Percentiles rank a stretch among this genome's conserved stretches.
These are phyloP conservation scores for Prunus padus DNA, from an alignment of 306 rosid species.

Conservation along the genomic window DNA sequence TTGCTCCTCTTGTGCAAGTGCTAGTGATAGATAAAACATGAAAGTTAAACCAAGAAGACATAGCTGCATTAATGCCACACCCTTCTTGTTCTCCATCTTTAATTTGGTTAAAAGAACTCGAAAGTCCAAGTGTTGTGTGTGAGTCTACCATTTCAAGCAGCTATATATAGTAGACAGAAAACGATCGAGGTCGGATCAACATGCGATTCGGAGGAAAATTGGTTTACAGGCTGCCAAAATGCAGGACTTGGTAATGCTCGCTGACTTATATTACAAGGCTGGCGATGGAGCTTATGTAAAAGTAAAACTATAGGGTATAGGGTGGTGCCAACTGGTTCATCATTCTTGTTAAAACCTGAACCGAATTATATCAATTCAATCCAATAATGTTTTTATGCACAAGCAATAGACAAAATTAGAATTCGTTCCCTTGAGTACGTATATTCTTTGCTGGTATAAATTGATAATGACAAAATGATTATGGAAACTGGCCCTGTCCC, in stretches of 20 bases:
- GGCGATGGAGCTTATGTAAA: neutral
- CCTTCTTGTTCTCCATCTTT: slow-evolving; percentile 32
- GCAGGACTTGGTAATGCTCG: neutral
- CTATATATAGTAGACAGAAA: neutral
- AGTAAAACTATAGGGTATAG: neutral
- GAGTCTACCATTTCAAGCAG: neutral
- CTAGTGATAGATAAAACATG: slow-evolving; percentile 19
- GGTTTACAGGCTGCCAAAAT: neutral
- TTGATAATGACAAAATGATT: too few relatives aligned
- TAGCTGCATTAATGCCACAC: slow-evolving; percentile 6
- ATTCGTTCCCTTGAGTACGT: too few relatives aligned
- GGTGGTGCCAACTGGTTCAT: neutral
- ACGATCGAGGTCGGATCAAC: neutral
- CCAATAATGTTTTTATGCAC: too few relatives aligned
- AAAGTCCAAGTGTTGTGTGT: neutral
- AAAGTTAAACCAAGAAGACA: slow-evolving; percentile 30
- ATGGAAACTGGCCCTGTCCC: too few relatives aligned
- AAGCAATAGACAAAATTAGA: too few relatives aligned
- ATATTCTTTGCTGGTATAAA: too few relatives aligned
- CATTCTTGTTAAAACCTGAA: too few relatives aligned
- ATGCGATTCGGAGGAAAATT: neutral
- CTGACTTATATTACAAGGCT: neutral
- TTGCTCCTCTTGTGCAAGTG: neutral
- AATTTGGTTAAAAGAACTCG: slow-evolving; percentile 3
- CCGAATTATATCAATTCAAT: too few relatives aligned